Base-by-base conservation (phyloP, 441 rosid genomes). In the Aleurites moluccanus region DNA sequence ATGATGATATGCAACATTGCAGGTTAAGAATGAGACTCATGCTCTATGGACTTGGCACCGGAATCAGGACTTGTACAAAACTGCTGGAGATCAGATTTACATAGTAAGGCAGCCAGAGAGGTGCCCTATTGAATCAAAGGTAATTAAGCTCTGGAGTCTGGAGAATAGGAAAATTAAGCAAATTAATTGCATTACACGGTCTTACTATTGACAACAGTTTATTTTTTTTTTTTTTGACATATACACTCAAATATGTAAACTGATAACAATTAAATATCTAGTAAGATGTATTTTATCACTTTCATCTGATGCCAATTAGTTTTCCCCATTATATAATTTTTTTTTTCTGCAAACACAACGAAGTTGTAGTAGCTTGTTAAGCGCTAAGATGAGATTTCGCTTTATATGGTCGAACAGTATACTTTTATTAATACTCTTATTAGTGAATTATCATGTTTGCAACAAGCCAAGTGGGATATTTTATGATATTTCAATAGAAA, bases 21-120 rank as follows among this genome's bases (percentile, higher is more conserved):
- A 94, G 97, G 97, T 92, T 64, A 88, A 85, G 80, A 92, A 94
- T 50, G 92, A 89, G 80, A 89, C 97, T 28, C 93, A 89, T 85
- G 97, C 97, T 30, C 74, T 91, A 74, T 94, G 97, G 98, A 84
- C 86, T 52, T 94, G 97, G 98, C 84, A 86, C 63, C 88, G 96
- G 47, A 90, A 91, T 75, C 96, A 91, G 82, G 85, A 92, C 80
- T 2, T 65, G 18, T 87, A 83, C 28, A 38, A 67, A 15, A 60
- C 49, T 10, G 80, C 86, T 13, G 90, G 83, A 45, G 98, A 94
- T 74, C 73, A 81, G 62, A 81, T 94, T 70, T 90, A 88, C 85
- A 85, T 91, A 47, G 98, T 91, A 44, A 83, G 94, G 79, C 88
- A 90, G 75, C 94, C 94, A 33, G 83, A 82, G 21, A 74, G 49